Conservation (phyloP, 169 alveolate species). For the Ichthyophthirius multifiliis region DNA sequence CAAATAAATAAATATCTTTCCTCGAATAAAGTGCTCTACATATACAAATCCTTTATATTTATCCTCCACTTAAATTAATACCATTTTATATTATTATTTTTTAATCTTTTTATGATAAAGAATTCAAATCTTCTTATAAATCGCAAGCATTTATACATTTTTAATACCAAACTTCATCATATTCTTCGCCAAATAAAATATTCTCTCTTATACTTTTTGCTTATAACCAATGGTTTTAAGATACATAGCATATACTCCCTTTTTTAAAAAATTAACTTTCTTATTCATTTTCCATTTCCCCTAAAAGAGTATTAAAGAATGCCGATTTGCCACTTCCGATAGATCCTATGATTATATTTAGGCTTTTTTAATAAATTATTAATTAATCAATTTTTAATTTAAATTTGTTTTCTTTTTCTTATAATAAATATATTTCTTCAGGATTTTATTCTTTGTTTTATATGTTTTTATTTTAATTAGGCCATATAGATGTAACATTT, state of each 20-base stretch:
- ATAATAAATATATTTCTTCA: no score
- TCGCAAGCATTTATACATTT: conserved; percentile 33
- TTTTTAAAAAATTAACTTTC: no score
- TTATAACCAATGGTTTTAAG: conserved; percentile 23
- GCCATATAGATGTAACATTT: no score
- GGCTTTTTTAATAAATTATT: conserved; percentile 43
- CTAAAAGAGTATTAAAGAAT: conserved; percentile 53
- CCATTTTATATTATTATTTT: conserved; percentile 51
- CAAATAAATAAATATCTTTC: conserved; percentile 49
- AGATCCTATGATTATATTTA: conserved; percentile 60
- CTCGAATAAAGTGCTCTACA: conserved; percentile 57
- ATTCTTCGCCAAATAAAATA: conserved; percentile 51
- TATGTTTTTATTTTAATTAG: no score
- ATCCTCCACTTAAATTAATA: conserved; percentile 52
- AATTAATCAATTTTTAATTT: background rate
- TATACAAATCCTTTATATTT: conserved; percentile 51
- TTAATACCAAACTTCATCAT: conserved; percentile 39
- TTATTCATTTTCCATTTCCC: conserved; percentile 47
- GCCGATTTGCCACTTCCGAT: conserved; percentile 72
- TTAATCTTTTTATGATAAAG: conserved; percentile 42
- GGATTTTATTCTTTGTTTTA: no score
- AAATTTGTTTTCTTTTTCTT: no score
- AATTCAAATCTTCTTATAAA: conserved; percentile 41
- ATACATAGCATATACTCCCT: no score
- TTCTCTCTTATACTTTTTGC: conserved; percentile 47